Evolutionary conservation across 495 filamentous ascomycete genomes (phyloP).

Genomic region (Paragyromitra xinjiangensis): DNA sequence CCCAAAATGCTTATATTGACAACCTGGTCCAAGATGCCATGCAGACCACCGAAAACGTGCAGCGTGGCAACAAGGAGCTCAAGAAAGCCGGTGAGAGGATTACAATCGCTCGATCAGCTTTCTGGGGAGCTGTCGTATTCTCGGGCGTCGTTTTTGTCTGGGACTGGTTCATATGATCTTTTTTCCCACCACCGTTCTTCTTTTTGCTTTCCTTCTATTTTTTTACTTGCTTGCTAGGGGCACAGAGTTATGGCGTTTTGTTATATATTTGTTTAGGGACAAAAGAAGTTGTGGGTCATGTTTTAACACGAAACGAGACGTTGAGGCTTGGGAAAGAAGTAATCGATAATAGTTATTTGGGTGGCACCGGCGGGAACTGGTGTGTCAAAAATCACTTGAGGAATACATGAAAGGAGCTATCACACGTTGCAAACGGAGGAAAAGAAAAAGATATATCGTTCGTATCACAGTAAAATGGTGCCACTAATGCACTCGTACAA

Average conservation of each 20-base stretch:
- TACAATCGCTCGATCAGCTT: conserved; percentile 87
- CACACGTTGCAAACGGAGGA: conserved; percentile 1
- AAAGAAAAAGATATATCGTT: conserved; percentile 6
- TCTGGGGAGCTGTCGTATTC: conserved; percentile 83
- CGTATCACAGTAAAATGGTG: background rate
- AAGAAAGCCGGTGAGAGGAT: conserved; percentile 81
- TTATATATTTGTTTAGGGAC: conserved; percentile 17
- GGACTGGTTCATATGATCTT: conserved; percentile 83
- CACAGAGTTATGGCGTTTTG: conserved; percentile 32
- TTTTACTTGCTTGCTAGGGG: conserved; percentile 11
- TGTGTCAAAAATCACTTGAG: background rate
- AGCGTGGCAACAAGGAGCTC: conserved; percentile 87
- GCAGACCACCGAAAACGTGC: conserved; percentile 82
- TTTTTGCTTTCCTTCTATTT: background rate
- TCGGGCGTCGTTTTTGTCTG: conserved; percentile 86
- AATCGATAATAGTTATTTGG: conserved; percentile 41
- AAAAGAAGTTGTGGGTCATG: conserved; percentile 17
- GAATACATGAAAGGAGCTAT: conserved; percentile 6
- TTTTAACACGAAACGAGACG: conserved; percentile 1
- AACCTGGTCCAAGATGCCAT: conserved; percentile 87
- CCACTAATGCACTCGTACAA: conserved; percentile 14
- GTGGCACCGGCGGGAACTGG: conserved; percentile 31
- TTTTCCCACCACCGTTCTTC: background rate
- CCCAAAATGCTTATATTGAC: conserved; percentile 85
- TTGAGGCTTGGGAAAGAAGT: conserved; percentile 19